A percentile compares a stretch with the other conserved stretches of the same genome.
Conservation (phyloP, 495 filamentous ascomycete species). For the Gamarada debralockiae region DNA sequence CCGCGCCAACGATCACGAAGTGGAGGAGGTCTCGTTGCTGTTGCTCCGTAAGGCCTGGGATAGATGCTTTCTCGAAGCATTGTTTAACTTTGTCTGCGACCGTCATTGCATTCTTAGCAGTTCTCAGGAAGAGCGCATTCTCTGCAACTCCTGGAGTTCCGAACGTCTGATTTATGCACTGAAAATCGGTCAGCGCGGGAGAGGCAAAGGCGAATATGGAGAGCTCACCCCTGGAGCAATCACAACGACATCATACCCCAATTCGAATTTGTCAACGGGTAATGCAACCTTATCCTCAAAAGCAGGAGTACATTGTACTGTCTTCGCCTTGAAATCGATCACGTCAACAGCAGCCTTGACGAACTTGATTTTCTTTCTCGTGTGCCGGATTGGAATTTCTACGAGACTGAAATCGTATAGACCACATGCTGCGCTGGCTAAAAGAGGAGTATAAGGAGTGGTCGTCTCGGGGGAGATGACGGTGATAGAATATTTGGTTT, state of each 20-base stretch:
- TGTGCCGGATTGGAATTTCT: constrained; percentile 59
- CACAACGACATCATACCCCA: constrained; percentile 74
- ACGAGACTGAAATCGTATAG: constrained; percentile 80
- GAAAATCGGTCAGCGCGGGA: not conserved
- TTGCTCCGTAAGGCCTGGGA: constrained; percentile 37
- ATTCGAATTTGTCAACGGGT: constrained; percentile 40
- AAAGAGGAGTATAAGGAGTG: constrained; percentile 83
- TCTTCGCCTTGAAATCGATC: constrained; percentile 67
- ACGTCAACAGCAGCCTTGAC: constrained; percentile 68
- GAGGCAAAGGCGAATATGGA: not conserved
- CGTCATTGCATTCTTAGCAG: constrained; percentile 70
- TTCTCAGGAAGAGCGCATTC: constrained; percentile 79
- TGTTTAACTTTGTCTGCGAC: constrained; percentile 32
- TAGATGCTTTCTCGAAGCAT: constrained; percentile 12
- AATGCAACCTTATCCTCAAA: not conserved
- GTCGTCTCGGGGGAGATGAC: constrained; percentile 14
- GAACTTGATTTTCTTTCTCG: constrained; percentile 51
- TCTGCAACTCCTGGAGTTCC: constrained; percentile 72
- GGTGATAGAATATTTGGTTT: constrained; percentile 11
- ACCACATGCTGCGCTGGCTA: constrained; percentile 77
- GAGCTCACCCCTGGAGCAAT: constrained; percentile 59
- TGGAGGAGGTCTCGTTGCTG: constrained; percentile 64
- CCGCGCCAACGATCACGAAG: constrained; percentile 83
- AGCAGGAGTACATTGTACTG: constrained; percentile 58
- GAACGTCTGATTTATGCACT: constrained; percentile 72